A percentile compares a stretch with the other conserved stretches of the same genome.
Conservation (phyloP, 139 green algal genomes). For the Chloropicon primus region DNA sequence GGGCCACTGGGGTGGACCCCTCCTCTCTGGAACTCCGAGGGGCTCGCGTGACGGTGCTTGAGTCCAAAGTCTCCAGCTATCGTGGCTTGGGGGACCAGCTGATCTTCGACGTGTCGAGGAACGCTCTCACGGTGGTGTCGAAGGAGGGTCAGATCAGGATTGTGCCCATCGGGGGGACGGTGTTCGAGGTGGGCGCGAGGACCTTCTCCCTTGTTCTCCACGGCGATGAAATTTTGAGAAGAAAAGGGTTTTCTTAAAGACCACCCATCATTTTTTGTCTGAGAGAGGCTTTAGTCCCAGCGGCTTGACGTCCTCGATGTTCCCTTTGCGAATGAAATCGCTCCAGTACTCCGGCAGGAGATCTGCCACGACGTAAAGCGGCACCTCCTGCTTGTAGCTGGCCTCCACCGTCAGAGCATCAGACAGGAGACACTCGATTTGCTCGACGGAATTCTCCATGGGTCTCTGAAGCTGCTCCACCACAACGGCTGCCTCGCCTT, state of each 20-base stretch:
- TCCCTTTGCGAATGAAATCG: neutral
- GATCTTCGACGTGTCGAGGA: neutral
- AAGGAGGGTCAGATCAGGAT: neutral
- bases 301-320: neutral
- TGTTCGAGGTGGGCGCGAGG: neutral
- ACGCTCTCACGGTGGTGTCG: neutral
- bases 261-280: neutral
- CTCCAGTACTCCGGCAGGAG: neutral
- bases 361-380: conserved; percentile 42
- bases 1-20: neutral
- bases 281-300: neutral
- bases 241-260: neutral
- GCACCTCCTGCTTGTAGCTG: conserved; percentile 25
- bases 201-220: neutral
- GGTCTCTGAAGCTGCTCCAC: neutral
- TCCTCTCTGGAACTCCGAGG: neutral
- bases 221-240: neutral
- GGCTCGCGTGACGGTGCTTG: neutral
- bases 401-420: conserved; percentile 22
- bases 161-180: neutral
- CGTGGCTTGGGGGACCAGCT: neutral
- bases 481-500: neutral
- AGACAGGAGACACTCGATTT: neutral
- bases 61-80: neutral
- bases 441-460: neutral